A percentile compares a stretch with the other conserved stretches of the same genome.
Evolutionary conservation across 2,329 filamentous ascomycete species (phyloP).

Genomic region (Akanthomyces lecanii): DNA sequence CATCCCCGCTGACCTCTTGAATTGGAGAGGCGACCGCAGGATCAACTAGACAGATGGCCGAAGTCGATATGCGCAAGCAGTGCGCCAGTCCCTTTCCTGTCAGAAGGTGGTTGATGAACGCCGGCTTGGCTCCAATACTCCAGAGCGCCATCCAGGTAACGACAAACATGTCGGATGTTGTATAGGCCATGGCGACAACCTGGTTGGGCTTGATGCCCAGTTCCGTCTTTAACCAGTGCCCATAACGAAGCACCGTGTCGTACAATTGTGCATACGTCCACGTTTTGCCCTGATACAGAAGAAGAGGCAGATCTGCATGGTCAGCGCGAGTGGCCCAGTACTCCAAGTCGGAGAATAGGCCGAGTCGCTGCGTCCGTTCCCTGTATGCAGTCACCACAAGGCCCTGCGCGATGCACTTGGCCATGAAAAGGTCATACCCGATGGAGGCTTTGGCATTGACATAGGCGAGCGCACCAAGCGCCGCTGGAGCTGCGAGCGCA

Average conservation of each 20-base stretch:
- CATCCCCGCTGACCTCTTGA: slow-evolving; percentile 52
- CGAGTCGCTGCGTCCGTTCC: not conserved
- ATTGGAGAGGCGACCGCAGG: slow-evolving; percentile 50
- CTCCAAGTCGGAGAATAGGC: not conserved
- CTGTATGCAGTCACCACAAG: not conserved
- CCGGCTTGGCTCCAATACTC: slow-evolving; percentile 77
- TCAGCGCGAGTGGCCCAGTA: not conserved
- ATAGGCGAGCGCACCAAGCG: not conserved
- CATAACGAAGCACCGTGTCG: slow-evolving; percentile 65
- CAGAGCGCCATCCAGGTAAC: slow-evolving; percentile 75
- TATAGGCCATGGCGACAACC: slow-evolving; percentile 75
- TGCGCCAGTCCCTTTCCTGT: slow-evolving; percentile 67
- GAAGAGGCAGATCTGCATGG: slow-evolving; percentile 47
- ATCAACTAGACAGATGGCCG: slow-evolving; percentile 69
- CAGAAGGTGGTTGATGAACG: slow-evolving; percentile 86
- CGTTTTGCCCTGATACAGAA: slow-evolving; percentile 63
- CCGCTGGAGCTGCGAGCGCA: not conserved
- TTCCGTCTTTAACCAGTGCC: slow-evolving; percentile 65
- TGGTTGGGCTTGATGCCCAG: slow-evolving; percentile 64
- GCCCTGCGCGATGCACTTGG: not conserved
- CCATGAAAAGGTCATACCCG: not conserved
- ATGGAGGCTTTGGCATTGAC: not conserved
- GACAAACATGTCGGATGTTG: slow-evolving; percentile 75
- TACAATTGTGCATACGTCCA: slow-evolving; percentile 75
- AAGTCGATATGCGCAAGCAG: slow-evolving; percentile 64